Conservation (phyloP, 805 yeast species). For the Candida caryicola region DNA sequence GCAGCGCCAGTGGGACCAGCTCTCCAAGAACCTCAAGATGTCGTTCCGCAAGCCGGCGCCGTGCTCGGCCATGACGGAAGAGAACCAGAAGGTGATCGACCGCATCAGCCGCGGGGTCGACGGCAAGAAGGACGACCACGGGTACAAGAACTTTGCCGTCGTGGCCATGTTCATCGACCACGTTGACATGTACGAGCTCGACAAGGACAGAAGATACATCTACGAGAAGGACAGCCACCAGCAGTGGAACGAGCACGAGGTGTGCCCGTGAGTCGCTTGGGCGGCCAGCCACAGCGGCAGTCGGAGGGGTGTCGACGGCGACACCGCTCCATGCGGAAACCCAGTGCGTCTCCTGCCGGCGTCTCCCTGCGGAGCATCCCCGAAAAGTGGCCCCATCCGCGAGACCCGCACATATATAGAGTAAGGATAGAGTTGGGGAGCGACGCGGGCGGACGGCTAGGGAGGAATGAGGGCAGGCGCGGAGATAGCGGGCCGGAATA, state of each 20-base stretch:
- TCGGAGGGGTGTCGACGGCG: too few relatives aligned
- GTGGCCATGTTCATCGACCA: slow-evolving; percentile 65
- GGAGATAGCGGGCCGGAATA: too few relatives aligned
- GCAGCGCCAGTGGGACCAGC: slow-evolving; percentile 56
- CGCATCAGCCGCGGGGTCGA: slow-evolving; percentile 80
- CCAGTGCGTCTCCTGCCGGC: too few relatives aligned
- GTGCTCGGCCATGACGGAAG: slow-evolving; percentile 54
- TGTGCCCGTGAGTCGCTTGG: slow-evolving; percentile 75
- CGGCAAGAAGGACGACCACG: slow-evolving; percentile 64
- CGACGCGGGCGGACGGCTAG: too few relatives aligned
- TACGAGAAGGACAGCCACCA: slow-evolving; percentile 54
- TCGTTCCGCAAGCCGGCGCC: slow-evolving; percentile 75
- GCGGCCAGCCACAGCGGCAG: too few relatives aligned
- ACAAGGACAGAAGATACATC: slow-evolving; percentile 52
- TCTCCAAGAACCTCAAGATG: slow-evolving; percentile 59
- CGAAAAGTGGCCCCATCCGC: too few relatives aligned
- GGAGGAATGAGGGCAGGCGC: too few relatives aligned
- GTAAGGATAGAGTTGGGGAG: too few relatives aligned
- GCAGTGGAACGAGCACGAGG: slow-evolving; percentile 74
- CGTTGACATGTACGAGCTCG: slow-evolving; percentile 67
- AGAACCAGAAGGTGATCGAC: slow-evolving; percentile 58
- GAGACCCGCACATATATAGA: too few relatives aligned
- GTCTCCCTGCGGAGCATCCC: too few relatives aligned
- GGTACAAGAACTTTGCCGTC: slow-evolving; percentile 64
- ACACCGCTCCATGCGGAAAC: too few relatives aligned